These are phyloP conservation scores for Reutealis trisperma DNA, from an alignment of 345 rosid species.

Conservation along the genomic window DNA sequence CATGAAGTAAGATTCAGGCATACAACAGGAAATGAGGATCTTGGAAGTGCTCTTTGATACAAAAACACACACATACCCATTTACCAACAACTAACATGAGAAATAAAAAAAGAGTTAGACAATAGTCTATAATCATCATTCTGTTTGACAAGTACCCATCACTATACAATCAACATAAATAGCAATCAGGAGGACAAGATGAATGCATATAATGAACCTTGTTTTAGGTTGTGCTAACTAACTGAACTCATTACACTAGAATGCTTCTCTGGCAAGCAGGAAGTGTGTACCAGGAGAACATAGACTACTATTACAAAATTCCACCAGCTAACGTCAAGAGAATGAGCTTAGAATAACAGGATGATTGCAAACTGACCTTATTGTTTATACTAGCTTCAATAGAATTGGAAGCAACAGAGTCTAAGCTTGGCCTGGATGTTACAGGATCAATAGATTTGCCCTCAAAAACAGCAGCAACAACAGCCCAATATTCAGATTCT, in stretches of 20 bases:
- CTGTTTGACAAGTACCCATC: background rate
- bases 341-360: background rate
- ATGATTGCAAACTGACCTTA: slow-evolving; percentile 47
- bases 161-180: background rate
- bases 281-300: too few relatives aligned
- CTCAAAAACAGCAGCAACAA: slow-evolving; percentile 63
- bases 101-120: background rate
- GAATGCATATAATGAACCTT: background rate
- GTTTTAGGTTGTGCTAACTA: background rate
- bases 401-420: slow-evolving; percentile 40
- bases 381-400: slow-evolving; percentile 57
- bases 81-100: background rate
- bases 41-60: background rate
- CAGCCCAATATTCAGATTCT: slow-evolving; percentile 64
- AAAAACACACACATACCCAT: background rate
- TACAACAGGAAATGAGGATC: background rate
- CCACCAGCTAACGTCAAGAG: background rate
- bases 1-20: background rate
- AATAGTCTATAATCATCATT: background rate
- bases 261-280: background rate
- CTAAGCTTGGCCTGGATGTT: slow-evolving; percentile 32
- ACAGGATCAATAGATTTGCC: slow-evolving; percentile 56
- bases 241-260: background rate
- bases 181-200: background rate
- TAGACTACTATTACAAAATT: background rate